Percentiles rank a stretch among this genome's conserved stretches.
Conservation (phyloP, 2,329 filamentous ascomycete species). For the Arthrobotrys megalospora region DNA sequence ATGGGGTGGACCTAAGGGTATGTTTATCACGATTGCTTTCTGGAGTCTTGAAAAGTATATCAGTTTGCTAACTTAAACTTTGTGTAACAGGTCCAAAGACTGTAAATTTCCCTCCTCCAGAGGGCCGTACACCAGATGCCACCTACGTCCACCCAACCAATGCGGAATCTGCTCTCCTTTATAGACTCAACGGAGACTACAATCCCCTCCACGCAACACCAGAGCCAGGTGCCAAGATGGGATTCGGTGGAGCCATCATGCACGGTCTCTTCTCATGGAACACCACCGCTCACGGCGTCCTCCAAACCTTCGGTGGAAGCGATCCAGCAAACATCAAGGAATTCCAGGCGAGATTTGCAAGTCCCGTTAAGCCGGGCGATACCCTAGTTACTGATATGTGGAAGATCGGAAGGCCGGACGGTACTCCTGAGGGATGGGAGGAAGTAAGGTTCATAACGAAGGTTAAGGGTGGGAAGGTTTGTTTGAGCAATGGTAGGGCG, state of each 20-base stretch:
- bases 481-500: conserved; percentile 87
- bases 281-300: conserved; percentile 79
- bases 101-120: conserved; percentile 82
- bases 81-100: conserved; percentile 74
- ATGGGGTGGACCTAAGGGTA: conserved; percentile 92
- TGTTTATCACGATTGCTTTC: conserved; percentile 57
- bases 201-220: conserved; percentile 92
- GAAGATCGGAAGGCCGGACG: conserved; percentile 78
- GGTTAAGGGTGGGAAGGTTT: conserved; percentile 82
- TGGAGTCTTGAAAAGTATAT: neutral
- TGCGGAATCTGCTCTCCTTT: conserved; percentile 78
- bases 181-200: conserved; percentile 92
- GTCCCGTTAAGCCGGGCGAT: conserved; percentile 85
- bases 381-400: conserved; percentile 86
- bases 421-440: conserved; percentile 76
- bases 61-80: conserved; percentile 30
- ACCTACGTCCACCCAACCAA: conserved; percentile 80
- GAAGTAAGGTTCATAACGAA: conserved; percentile 85
- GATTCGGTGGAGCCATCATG: conserved; percentile 89
- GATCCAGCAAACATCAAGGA: conserved; percentile 86
- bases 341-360: conserved; percentile 90
- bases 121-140: conserved; percentile 79
- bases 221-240: conserved; percentile 88
- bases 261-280: conserved; percentile 94
- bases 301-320: conserved; percentile 80